Evolutionary conservation across 176 grass and related monocot species (phyloP).

Genomic region (Avena insularis): DNA sequence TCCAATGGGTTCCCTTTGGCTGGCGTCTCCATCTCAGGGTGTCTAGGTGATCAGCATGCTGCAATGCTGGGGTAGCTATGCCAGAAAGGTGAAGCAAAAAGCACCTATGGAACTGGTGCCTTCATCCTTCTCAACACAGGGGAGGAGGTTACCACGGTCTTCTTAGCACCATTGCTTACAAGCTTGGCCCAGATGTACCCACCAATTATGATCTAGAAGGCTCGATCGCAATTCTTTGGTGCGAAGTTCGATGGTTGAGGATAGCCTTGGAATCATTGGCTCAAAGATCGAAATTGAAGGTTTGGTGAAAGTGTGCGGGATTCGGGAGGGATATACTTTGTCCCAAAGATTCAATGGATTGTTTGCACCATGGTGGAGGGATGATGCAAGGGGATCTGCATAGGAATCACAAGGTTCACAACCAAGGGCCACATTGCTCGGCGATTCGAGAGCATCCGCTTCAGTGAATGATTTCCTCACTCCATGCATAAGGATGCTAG

Average conservation of each 20-base stretch:
- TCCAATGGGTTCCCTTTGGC: slow-evolving; percentile 63
- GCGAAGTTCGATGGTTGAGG: slow-evolving; percentile 95
- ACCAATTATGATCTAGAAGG: slow-evolving; percentile 92
- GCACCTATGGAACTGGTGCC: slow-evolving; percentile 91
- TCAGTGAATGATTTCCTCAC: slow-evolving; percentile 94
- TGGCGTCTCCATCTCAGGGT: slow-evolving; percentile 70
- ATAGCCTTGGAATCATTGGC: slow-evolving; percentile 73
- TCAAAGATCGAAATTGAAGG: slow-evolving; percentile 70
- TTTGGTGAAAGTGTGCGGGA: slow-evolving; percentile 62
- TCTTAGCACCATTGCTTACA: slow-evolving; percentile 80
- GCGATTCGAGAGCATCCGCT: slow-evolving; percentile 90
- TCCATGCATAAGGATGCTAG: slow-evolving; percentile 95
- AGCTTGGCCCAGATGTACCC: slow-evolving; percentile 60
- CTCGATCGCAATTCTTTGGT: slow-evolving; percentile 91
- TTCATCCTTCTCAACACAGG: slow-evolving; percentile 98
- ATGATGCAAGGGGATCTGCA: slow-evolving; percentile 71
- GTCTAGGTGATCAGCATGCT: too few species aligned
- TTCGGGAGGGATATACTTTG: slow-evolving; percentile 86
- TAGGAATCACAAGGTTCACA: slow-evolving; percentile 93
- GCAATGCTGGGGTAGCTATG: too few species aligned
- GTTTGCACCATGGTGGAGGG: slow-evolving; percentile 96
- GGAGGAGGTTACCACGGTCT: slow-evolving; percentile 76
- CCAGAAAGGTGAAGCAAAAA: slow-evolving; percentile 88
- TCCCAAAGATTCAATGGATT: slow-evolving; percentile 89
- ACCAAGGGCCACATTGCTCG: slow-evolving; percentile 83